phyloP scores from a whole-genome alignment of 2,329 filamentous ascomycete species.

The Anisogramma anomala region DNA sequence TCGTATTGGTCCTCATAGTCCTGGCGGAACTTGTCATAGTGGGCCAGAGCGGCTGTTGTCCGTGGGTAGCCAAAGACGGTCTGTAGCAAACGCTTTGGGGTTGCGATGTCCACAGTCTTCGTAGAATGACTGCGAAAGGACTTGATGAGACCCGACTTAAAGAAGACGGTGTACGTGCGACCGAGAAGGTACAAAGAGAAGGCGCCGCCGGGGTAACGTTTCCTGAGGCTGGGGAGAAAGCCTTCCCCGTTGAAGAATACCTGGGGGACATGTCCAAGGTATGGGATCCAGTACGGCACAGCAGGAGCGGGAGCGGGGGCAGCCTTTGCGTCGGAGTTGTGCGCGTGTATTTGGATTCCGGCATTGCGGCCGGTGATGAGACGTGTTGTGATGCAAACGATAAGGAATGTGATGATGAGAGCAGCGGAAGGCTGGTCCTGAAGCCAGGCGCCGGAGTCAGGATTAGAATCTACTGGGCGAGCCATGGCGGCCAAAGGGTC shows the following conservation, averaged over 20 bases:
- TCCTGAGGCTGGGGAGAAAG: constrained; percentile 23
- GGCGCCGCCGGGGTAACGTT: constrained; percentile 23
- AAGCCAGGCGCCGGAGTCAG: constrained; percentile 1
- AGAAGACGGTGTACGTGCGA: constrained; percentile 24
- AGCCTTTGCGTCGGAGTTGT: neutral
- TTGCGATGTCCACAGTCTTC: constrained; percentile 19
- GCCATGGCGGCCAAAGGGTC: constrained; percentile 1
- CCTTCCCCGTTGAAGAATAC: constrained; percentile 20
- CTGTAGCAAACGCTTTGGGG: constrained; percentile 20
- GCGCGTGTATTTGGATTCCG: neutral
- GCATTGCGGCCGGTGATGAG: constrained; percentile 6
- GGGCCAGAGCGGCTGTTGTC: constrained; percentile 17
- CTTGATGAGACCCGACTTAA: constrained; percentile 22
- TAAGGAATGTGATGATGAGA: constrained; percentile 5
- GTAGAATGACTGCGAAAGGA: constrained; percentile 22
- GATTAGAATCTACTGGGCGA: neutral
- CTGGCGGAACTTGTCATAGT: constrained; percentile 19
- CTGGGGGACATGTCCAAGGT: constrained; percentile 26
- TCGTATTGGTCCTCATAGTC: constrained; percentile 22
- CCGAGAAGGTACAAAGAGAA: constrained; percentile 26
- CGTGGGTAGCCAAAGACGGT: constrained; percentile 24
- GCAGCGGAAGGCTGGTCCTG: constrained; percentile 1
- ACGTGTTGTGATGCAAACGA: constrained; percentile 11
- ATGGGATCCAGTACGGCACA: constrained; percentile 25
- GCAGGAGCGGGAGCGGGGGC: constrained; percentile 6